Evolutionary conservation across 768 basidiomycete genomes (phyloP).

Genomic region (Suillus lakei): DNA sequence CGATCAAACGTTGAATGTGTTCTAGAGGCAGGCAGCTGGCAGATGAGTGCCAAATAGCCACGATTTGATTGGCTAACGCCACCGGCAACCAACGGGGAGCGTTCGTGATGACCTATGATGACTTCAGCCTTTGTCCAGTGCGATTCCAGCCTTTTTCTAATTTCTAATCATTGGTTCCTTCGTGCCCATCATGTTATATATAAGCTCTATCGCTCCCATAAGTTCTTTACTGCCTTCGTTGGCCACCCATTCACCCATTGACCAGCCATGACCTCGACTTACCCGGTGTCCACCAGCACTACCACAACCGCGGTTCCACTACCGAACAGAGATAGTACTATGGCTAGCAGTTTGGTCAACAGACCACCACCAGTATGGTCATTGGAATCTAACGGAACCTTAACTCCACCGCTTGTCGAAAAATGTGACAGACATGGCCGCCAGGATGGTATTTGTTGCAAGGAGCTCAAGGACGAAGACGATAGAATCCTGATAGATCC

Average conservation of each 20-base stretch:
- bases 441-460: slow-evolving; percentile 80
- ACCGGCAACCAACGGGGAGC: not conserved
- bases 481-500: slow-evolving; percentile 85
- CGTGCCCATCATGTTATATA: not conserved
- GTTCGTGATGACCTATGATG: not conserved
- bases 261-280: not conserved
- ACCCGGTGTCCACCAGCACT: not conserved
- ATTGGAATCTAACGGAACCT: slow-evolving; percentile 47
- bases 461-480: slow-evolving; percentile 81
- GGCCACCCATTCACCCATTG: no score
- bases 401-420: slow-evolving; percentile 50
- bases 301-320: slow-evolving; percentile 22
- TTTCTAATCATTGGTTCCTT: not conserved
- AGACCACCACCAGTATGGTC: slow-evolving; percentile 71
- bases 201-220: not conserved
- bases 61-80: not conserved
- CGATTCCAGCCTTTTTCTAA: not conserved
- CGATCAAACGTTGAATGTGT: not conserved
- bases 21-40: not conserved
- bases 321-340: slow-evolving; percentile 16
- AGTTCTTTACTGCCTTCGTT: not conserved
- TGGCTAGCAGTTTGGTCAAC: slow-evolving; percentile 4
- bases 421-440: slow-evolving; percentile 62
- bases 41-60: not conserved
- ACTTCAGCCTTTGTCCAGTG: not conserved